A percentile compares a stretch with the other conserved stretches of the same genome.
Conservation (phyloP, 1,284 basidiomycete species). For the Ustilago bromivora region DNA sequence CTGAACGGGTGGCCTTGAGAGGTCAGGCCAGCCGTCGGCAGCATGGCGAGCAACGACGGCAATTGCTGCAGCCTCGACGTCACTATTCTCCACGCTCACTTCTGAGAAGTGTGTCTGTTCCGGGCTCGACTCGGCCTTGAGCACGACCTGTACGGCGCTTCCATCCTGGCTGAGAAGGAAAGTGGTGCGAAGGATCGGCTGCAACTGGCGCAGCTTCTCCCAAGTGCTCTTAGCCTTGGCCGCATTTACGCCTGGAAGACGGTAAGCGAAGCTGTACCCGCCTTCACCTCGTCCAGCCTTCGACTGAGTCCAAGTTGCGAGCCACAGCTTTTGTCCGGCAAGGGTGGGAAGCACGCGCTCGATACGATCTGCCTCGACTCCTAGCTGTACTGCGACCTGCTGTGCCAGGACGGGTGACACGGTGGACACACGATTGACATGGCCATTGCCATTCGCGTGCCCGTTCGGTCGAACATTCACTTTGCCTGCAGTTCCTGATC, state of each 20-base stretch:
- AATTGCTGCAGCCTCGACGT: slow-evolving; percentile 11
- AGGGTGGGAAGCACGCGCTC: slow-evolving; percentile 54
- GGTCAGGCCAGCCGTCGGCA: slow-evolving; percentile 27
- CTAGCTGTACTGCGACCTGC: slow-evolving; percentile 22
- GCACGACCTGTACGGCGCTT: slow-evolving; percentile 43
- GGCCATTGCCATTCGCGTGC: slow-evolving; percentile 13
- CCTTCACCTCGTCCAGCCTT: slow-evolving; percentile 27
- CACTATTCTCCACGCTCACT: slow-evolving; percentile 2
- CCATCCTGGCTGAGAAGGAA: slow-evolving; percentile 38
- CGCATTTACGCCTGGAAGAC: slow-evolving; percentile 16
- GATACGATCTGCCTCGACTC: slow-evolving; percentile 24
- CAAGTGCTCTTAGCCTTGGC: slow-evolving; percentile 43
- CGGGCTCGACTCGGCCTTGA: slow-evolving; percentile 4
- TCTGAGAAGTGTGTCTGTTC: slow-evolving; percentile 10
- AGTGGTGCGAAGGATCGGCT: slow-evolving; percentile 58
- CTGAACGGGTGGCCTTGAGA: slow-evolving; percentile 28
- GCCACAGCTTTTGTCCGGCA: slow-evolving; percentile 56
- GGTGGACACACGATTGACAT: neutral
- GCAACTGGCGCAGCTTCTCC: slow-evolving; percentile 42
- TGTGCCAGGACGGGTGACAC: slow-evolving; percentile 15
- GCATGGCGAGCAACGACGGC: slow-evolving; percentile 20
- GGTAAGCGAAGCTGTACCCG: slow-evolving; percentile 56
- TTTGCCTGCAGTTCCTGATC: neutral
- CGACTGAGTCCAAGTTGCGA: slow-evolving; percentile 43
- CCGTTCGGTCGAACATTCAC: slow-evolving; percentile 16